Conservation (phyloP, 495 filamentous ascomycete species). For the Tuber microsphaerosporum region DNA sequence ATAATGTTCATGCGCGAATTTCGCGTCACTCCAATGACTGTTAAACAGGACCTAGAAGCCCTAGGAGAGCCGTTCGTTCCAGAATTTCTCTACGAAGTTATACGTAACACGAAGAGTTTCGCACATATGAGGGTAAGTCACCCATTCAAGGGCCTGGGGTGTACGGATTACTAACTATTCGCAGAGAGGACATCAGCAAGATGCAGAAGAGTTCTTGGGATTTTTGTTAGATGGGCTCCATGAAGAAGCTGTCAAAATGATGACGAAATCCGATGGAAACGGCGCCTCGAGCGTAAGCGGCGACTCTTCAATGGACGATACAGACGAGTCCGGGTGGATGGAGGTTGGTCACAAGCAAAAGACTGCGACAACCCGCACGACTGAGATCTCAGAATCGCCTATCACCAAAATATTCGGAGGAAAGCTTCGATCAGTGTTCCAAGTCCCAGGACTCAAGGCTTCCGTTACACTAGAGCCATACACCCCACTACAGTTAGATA, state of each 20-base stretch:
- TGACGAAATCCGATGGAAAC: conserved; percentile 50
- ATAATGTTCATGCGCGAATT: conserved; percentile 97
- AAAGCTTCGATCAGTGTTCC: conserved; percentile 80
- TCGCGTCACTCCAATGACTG: conserved; percentile 68
- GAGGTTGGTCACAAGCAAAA: conserved; percentile 93
- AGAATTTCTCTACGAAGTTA: conserved; percentile 91
- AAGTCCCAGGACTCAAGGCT: conserved; percentile 74
- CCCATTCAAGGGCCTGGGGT: background rate
- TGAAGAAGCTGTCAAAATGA: conserved; percentile 77
- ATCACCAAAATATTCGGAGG: conserved; percentile 93
- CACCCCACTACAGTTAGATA: conserved; percentile 90
- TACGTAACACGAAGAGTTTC: conserved; percentile 77
- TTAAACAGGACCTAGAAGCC: conserved; percentile 72
- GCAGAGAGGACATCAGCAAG: conserved; percentile 89
- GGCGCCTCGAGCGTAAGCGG: conserved; percentile 37
- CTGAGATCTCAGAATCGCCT: conserved; percentile 71
- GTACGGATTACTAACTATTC: conserved; percentile 38
- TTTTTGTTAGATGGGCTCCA: conserved; percentile 89
- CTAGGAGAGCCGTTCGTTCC: conserved; percentile 88
- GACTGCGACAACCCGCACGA: conserved; percentile 76
- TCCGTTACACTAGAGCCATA: conserved; percentile 91
- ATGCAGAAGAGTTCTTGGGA: conserved; percentile 94
- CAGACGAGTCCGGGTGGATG: conserved; percentile 61
- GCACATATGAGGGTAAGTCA: conserved; percentile 73
- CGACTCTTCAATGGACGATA: conserved; percentile 19